A percentile compares a stretch with the other conserved stretches of the same genome.
Evolutionary conservation across 768 basidiomycete species (phyloP).

Genomic region (Tephrocybe sp.): DNA sequence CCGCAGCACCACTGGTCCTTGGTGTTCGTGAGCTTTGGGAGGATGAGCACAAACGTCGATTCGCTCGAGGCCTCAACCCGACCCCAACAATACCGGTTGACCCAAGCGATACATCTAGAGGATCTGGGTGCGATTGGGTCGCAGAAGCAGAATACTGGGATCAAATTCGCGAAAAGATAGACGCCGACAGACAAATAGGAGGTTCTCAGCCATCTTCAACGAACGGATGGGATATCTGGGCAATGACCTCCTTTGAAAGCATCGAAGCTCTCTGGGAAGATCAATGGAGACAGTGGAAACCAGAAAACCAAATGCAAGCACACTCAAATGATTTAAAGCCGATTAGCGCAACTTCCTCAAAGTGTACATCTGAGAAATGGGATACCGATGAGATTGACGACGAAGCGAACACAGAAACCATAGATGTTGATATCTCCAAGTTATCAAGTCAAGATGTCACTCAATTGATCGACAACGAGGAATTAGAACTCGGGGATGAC

Average conservation of each 20-base stretch:
- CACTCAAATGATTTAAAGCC: no score
- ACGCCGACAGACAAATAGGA: conserved; percentile 34
- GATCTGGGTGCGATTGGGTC: conserved; percentile 59
- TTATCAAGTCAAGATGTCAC: conserved; percentile 49
- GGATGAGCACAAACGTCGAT: conserved; percentile 81
- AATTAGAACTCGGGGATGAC: conserved; percentile 29
- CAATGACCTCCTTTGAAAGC: conserved; percentile 90
- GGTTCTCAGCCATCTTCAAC: conserved; percentile 11
- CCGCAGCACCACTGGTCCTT: conserved; percentile 74
- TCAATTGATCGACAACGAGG: conserved; percentile 29
- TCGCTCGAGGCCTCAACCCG: conserved; percentile 63
- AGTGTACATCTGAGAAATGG: no score
- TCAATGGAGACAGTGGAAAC: conserved; percentile 56
- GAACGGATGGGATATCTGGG: conserved; percentile 63
- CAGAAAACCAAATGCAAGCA: conserved; percentile 20
- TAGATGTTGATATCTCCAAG: conserved; percentile 52
- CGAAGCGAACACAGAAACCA: conserved; percentile 20
- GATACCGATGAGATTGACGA: conserved; percentile 1
- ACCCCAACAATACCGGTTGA: conserved; percentile 73
- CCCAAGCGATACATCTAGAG: conserved; percentile 61
- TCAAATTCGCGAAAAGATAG: conserved; percentile 61
- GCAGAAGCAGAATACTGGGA: conserved; percentile 76
- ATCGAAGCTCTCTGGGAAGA: conserved; percentile 83
- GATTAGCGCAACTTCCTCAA: no score
- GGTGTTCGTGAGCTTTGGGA: conserved; percentile 96